Evolutionary conservation across 164 flowering plant species (phyloP).

Genomic region (Vitis rotundifolia): DNA sequence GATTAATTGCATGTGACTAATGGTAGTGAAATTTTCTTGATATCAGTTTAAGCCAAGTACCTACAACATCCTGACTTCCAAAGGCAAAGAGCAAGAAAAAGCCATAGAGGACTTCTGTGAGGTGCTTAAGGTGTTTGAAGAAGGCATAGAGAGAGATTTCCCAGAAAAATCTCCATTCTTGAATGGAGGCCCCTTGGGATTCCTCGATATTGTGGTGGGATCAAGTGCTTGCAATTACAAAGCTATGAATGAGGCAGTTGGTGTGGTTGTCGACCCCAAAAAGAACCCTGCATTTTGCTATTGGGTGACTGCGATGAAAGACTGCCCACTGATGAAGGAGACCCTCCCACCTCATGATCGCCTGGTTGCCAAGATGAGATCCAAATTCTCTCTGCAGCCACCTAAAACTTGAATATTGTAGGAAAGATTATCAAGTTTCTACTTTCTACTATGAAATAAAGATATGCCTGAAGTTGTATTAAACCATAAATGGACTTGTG

Average conservation of each 20-base stretch:
- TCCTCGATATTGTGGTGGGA: slow-evolving; percentile 17
- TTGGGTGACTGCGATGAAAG: slow-evolving; percentile 13
- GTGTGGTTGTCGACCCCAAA: slow-evolving; percentile 2
- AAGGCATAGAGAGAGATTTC: slow-evolving; percentile 21
- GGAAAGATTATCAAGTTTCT: too few species aligned
- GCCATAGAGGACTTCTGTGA: slow-evolving; percentile 14
- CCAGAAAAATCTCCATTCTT: neutral
- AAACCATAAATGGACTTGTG: too few species aligned
- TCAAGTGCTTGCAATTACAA: slow-evolving; percentile 6
- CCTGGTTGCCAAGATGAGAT: slow-evolving; percentile 11
- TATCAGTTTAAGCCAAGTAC: neutral
- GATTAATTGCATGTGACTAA: neutral
- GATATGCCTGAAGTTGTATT: too few species aligned
- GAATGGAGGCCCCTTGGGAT: neutral
- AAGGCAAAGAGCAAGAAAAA: slow-evolving; percentile 19
- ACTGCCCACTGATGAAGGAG: slow-evolving; percentile 17
- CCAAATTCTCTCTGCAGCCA: neutral
- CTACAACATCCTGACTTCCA: neutral
- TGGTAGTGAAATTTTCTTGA: neutral
- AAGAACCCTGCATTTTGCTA: slow-evolving; percentile 9
- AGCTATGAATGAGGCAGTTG: slow-evolving; percentile 13
- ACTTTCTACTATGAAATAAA: too few species aligned
- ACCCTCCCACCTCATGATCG: slow-evolving; percentile 18
- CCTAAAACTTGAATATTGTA: neutral
- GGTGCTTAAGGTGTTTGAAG: slow-evolving; percentile 17